Evolutionary conservation across 2,329 filamentous ascomycete genomes (phyloP), one percentile per base, ranked within the genome.

Genomic region (Phialemonium atrogriseum): DNA sequence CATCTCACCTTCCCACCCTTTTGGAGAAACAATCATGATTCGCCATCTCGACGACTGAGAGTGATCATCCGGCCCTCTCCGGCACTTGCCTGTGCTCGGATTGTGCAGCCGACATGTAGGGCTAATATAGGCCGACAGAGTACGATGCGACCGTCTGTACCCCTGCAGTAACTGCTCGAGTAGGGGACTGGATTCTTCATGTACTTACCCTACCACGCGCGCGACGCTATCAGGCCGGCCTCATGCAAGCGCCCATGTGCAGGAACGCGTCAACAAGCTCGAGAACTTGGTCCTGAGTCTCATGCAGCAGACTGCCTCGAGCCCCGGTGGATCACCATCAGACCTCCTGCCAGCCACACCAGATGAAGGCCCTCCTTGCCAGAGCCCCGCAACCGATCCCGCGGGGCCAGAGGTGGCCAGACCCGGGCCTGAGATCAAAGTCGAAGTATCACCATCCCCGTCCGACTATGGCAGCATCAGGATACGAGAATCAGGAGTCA

Each of bases 381-480:
- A n/a, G n/a, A n/a, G n/a, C n/a, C n/a, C n/a, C n/a, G n/a, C n/a
- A n/a, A n/a, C n/a, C n/a, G n/a, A n/a, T n/a, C n/a, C n/a, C n/a
- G n/a, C n/a, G n/a, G n/a, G n/a, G n/a, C n/a, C n/a, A n/a, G n/a
- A n/a, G n/a, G n/a, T n/a, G n/a, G n/a, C n/a, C n/a, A n/a, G n/a
- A n/a, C n/a, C n/a, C n/a, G n/a, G n/a, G n/a, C n/a, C n/a, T n/a
- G n/a, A n/a, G n/a, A n/a, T n/a, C n/a, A n/a, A n/a, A n/a, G n/a
- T n/a, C n/a, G n/a, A n/a, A n/a, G n/a, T 33, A 9, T 16, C 21
- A 2, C 33, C 37, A 11, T 27, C 14, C 4, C 35, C 34, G 0
- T 47, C 54, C 0, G 52, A 58, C 4, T 43, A 37, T 13, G 55
- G 55, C 0, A 59, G 44, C 26, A 47, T 62, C 33, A 48, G 41